Conservation (phyloP, 2,329 filamentous ascomycete genomes). For the Exophiala alcalophila region DNA sequence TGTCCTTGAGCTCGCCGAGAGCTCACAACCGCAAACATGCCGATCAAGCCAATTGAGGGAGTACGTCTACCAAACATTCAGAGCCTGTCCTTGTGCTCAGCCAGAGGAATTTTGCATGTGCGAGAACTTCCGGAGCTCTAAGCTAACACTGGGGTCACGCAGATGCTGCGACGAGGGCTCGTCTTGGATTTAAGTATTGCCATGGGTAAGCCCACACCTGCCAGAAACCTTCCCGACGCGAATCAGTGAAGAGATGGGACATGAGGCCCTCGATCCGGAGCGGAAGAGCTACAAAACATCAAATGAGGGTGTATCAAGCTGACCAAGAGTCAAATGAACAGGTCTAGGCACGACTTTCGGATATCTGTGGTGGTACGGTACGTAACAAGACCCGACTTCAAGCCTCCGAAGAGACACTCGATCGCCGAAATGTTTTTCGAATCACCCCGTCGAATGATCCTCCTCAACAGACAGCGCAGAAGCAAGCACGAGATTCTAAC, state of each 20-base stretch:
- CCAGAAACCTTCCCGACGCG: neutral
- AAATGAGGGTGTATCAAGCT: constrained; percentile 1
- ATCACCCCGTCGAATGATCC: too few relatives aligned
- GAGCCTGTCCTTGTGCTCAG: neutral
- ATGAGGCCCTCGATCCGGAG: too few relatives aligned
- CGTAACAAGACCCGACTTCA: constrained; percentile 37
- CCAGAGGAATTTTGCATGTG: constrained; percentile 25
- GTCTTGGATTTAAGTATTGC: constrained; percentile 66
- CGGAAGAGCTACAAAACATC: neutral
- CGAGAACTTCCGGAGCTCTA: constrained; percentile 28
- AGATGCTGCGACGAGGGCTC: constrained; percentile 65
- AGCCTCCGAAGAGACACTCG: too few relatives aligned
- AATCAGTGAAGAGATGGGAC: too few relatives aligned
- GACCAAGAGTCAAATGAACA: constrained; percentile 32
- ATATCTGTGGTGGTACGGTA: constrained; percentile 67
- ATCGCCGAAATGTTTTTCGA: too few relatives aligned
- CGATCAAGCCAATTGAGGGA: constrained; percentile 48
- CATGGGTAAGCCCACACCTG: constrained; percentile 53
- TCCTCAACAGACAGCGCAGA: too few relatives aligned
- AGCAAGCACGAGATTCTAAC: constrained; percentile 1
- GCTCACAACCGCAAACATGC: constrained; percentile 37
- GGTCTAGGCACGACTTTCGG: constrained; percentile 62
- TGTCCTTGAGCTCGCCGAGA: constrained; percentile 29
- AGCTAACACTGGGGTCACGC: constrained; percentile 24
- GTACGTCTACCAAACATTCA: constrained; percentile 37